Percentiles rank a stretch among this genome's conserved stretches.
phyloP scores from a whole-genome alignment of 2,329 filamentous ascomycete genomes.

The Ophiostoma quercus region DNA sequence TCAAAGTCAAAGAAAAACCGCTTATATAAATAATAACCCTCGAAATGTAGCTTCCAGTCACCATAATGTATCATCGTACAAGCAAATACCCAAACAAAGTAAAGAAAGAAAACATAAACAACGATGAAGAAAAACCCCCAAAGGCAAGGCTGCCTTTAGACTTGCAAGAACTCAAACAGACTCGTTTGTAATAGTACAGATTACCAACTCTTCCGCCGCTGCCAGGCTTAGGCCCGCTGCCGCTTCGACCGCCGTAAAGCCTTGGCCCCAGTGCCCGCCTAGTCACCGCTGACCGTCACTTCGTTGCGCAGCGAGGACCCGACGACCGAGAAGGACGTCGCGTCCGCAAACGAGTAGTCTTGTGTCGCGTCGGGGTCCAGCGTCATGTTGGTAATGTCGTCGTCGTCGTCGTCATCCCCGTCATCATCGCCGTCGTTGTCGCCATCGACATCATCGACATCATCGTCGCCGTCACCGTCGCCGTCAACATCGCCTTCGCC shows the following conservation, averaged over 20 bases:
- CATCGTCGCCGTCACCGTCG: conserved; percentile 10
- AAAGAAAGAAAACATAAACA: not conserved
- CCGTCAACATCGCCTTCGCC: conserved; percentile 11
- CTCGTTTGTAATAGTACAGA: conserved; percentile 12
- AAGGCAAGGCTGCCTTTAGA: not conserved
- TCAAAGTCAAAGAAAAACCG: not conserved
- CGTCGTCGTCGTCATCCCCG: conserved; percentile 22
- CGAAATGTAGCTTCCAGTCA: conserved; percentile 11
- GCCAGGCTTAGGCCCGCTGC: not conserved
- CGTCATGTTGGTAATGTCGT: conserved; percentile 19
- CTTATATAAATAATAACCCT: conserved; percentile 6
- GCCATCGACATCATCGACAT: conserved; percentile 13
- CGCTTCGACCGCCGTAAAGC: too few species aligned
- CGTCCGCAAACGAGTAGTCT: conserved; percentile 26
- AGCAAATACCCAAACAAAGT: conserved; percentile 5
- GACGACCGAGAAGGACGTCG: conserved; percentile 22
- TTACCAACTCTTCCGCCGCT: too few species aligned
- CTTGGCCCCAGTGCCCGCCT: not conserved
- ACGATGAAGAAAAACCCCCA: not conserved
- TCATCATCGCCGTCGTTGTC: conserved; percentile 7
- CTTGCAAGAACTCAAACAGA: not conserved
- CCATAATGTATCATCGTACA: not conserved
- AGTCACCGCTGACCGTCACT: conserved; percentile 22
- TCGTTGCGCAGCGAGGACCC: conserved; percentile 26
- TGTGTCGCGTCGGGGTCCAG: conserved; percentile 26